These are phyloP conservation scores for Laguncularia racemosa DNA, from an alignment of 345 rosid genomes.

Conservation along the genomic window DNA sequence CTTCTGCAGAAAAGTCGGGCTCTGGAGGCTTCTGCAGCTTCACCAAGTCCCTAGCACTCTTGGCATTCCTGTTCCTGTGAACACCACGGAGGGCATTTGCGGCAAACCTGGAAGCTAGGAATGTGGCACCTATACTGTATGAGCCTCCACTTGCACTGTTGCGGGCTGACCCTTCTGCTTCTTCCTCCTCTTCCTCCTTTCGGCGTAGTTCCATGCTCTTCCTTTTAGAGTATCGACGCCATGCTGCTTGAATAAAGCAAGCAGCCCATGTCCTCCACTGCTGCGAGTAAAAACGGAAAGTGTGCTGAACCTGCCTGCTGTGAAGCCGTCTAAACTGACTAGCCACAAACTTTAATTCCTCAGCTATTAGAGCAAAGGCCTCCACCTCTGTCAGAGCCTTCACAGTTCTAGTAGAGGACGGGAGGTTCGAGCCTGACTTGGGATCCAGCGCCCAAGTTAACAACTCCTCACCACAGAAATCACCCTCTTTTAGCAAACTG, in stretches of 20 bases:
- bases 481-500: slow-evolving; percentile 76
- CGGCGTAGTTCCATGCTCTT: slow-evolving; percentile 63
- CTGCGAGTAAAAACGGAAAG: slow-evolving; percentile 92
- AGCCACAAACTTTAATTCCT: slow-evolving; percentile 91
- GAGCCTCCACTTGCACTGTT: slow-evolving; percentile 36
- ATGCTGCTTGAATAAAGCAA: slow-evolving; percentile 91
- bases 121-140: slow-evolving; percentile 79
- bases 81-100: slow-evolving; percentile 90
- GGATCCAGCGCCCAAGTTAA: slow-evolving; percentile 98
- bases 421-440: slow-evolving; percentile 76
- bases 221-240: slow-evolving; percentile 81
- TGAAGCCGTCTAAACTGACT: slow-evolving; percentile 91
- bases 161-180: slow-evolving; percentile 34
- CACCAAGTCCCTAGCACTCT: slow-evolving; percentile 62
- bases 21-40: slow-evolving; percentile 85
- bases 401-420: slow-evolving; percentile 95
- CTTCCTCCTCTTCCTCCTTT: slow-evolving; percentile 62
- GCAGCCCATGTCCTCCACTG: slow-evolving; percentile 99
- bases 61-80: slow-evolving; percentile 66
- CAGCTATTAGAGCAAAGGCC: slow-evolving; percentile 82
- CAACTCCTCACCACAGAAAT: slow-evolving; percentile 94
- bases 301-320: slow-evolving; percentile 94
- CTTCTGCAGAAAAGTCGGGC: slow-evolving; percentile 92
- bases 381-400: slow-evolving; percentile 82
- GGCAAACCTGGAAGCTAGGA: slow-evolving; percentile 81